Evolutionary conservation across 108 stramenopile genomes (phyloP), one percentile per base, ranked within the genome.

Genomic region (Pinguiococcus pyrenoidosus): DNA sequence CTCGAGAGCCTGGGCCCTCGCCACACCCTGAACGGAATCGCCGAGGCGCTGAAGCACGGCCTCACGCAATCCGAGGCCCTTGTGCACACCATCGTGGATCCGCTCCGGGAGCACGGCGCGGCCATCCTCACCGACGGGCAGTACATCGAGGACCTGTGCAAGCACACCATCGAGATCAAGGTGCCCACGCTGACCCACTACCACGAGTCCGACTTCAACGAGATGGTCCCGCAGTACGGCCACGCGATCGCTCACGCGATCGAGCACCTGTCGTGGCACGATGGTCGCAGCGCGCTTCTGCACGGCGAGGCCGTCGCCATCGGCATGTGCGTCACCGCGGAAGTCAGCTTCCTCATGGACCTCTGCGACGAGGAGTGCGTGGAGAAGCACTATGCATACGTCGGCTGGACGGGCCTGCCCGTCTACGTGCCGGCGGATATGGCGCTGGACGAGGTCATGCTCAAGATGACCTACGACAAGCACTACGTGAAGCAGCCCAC

Each of bases 261-360:
- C 26, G 65, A 66, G 65, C 52, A 52, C 18, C 42, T 66, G 26
- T 66, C 65, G 29, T 59, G 50, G 16, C 59, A 52, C 32, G 21
- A 47, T 17, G 41, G 44, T 10, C 20, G 20, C 32, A 32, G 35
- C 27, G 49, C 57, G n/a, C 37, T 66, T n/a, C 22, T 51, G 18
- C 65, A 66, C 35, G 65, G 65, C 10, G 57, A 66, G 43, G 65
- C 65, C 21, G 65, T 66, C 21, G 65, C 65, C 34, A 66, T 66
- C 30, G 65, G 65, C 27, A 59, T 59, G 57, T 51, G 49, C 46
- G 50, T 66, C 37, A 44, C 59, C 24, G 65, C 65, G 18, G 47
- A 59, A 26, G 58, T 66, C 22, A 46, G 46, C 42, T 18, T 20
- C 22, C 28, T 51, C 17, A 34, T 59, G 17, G 65, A 58, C 40